Percentiles rank a stretch among this genome's conserved stretches.
These are phyloP conservation scores for Daldinia bambusicola DNA, from an alignment of 495 filamentous ascomycete species.

Conservation along the genomic window DNA sequence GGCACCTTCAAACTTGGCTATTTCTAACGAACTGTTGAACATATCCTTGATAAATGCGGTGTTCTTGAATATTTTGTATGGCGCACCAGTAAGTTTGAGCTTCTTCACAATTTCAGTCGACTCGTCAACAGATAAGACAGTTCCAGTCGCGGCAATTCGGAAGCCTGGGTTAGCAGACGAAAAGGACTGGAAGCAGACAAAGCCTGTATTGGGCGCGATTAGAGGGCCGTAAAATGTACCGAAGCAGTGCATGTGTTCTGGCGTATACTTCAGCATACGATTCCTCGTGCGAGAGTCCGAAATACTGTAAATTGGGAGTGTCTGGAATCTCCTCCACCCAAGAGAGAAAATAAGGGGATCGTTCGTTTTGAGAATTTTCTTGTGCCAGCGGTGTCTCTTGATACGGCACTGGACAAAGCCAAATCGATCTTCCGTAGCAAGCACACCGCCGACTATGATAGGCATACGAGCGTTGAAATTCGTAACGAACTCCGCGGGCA, in stretches of 20 bases:
- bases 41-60: constrained; percentile 99
- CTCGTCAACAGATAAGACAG: constrained; percentile 91
- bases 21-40: constrained; percentile 91
- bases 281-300: constrained; percentile 92
- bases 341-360: constrained; percentile 97
- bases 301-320: constrained; percentile 90
- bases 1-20: constrained; percentile 98
- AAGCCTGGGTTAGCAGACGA: constrained; percentile 90
- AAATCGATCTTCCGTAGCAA: constrained; percentile 92
- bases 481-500: constrained; percentile 91
- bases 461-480: constrained; percentile 87
- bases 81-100: constrained; percentile 88
- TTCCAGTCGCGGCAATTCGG: constrained; percentile 92
- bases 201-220: constrained; percentile 93
- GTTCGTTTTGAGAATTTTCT: constrained; percentile 97
- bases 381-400: constrained; percentile 97
- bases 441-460: constrained; percentile 87
- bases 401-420: constrained; percentile 95
- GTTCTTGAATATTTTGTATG: constrained; percentile 99
- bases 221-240: constrained; percentile 95
- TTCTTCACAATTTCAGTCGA: constrained; percentile 98
- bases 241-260: constrained; percentile 98
- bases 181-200: constrained; percentile 92
- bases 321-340: constrained; percentile 96
- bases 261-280: constrained; percentile 97